These are phyloP conservation scores for Mycothermus thermophilus DNA, from an alignment of 495 filamentous ascomycete genomes.

Conservation along the genomic window DNA sequence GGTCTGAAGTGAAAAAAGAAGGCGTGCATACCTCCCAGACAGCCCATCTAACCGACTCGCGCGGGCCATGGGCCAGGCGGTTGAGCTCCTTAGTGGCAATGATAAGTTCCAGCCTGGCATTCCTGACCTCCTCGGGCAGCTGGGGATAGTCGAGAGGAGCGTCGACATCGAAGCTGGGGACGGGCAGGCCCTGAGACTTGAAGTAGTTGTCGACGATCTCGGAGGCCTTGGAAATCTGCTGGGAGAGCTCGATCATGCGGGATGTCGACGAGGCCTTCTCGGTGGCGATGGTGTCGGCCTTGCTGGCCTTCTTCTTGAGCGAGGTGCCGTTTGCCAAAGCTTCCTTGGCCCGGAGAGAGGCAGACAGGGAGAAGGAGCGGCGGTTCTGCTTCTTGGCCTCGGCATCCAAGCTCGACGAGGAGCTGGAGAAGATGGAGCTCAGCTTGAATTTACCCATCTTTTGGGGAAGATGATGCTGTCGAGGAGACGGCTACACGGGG, in stretches of 20 bases:
- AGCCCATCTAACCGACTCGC: conserved; percentile 28
- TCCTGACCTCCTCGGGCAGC: conserved; percentile 24
- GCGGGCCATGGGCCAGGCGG: conserved; percentile 27
- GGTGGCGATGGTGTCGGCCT: not conserved
- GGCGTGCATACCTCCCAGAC: conserved; percentile 20
- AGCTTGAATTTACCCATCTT: conserved; percentile 25
- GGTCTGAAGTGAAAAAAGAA: not conserved
- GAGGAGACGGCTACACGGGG: too few species aligned
- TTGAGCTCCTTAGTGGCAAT: conserved; percentile 25
- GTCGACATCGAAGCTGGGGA: conserved; percentile 27
- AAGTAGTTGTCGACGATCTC: conserved; percentile 30
- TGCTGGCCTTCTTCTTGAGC: not conserved
- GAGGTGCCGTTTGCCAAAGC: conserved; percentile 4
- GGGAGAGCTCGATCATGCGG: conserved; percentile 23
- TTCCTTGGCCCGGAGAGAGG: conserved; percentile 11
- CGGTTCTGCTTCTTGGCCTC: conserved; percentile 22
- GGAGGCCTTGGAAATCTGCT: conserved; percentile 26
- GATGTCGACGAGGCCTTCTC: conserved; percentile 12
- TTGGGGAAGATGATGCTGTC: too few species aligned
- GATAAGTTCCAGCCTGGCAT: conserved; percentile 26
- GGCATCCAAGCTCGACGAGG: conserved; percentile 10
- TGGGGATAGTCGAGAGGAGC: conserved; percentile 24
- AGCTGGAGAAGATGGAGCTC: conserved; percentile 17
- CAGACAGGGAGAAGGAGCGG: conserved; percentile 14
- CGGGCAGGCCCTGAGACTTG: conserved; percentile 19